phyloP scores from a whole-genome alignment of 257 asterid species.

The Ajuga chamaepitys region DNA sequence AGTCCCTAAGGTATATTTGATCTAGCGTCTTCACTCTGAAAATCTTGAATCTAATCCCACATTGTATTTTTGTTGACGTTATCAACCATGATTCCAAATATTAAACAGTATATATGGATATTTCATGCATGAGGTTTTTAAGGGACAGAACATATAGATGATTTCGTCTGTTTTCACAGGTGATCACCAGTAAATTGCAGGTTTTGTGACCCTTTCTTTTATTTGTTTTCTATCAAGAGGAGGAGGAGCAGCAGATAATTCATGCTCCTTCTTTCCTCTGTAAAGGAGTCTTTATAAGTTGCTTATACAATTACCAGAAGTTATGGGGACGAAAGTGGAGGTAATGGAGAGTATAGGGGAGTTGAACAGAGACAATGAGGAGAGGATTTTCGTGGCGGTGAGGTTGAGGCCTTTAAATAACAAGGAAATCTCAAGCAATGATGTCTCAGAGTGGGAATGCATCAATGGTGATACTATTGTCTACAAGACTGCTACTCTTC shows the following conservation, averaged over 20 bases:
- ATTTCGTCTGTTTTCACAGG: slow-evolving; percentile 24
- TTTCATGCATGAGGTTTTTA: slow-evolving; percentile 28
- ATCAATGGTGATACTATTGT: slow-evolving; percentile 53
- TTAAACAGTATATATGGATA: background rate
- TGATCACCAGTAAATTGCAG: slow-evolving; percentile 29
- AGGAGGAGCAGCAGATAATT: background rate
- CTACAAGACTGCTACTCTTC: slow-evolving; percentile 55
- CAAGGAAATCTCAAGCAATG: slow-evolving; percentile 47
- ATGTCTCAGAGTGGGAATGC: slow-evolving; percentile 90
- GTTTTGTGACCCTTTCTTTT: slow-evolving; percentile 25
- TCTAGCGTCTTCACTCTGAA: slow-evolving; percentile 1
- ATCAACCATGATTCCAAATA: slow-evolving; percentile 9
- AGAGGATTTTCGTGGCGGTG: slow-evolving; percentile 67
- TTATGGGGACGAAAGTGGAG: slow-evolving; percentile 22
- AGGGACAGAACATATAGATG: background rate
- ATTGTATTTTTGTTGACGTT: background rate
- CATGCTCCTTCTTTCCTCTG: background rate
- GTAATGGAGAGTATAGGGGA: slow-evolving; percentile 30
- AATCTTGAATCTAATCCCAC: slow-evolving; percentile 26
- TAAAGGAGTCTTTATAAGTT: slow-evolving; percentile 1
- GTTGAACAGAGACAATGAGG: slow-evolving; percentile 29
- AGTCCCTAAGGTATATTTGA: slow-evolving; percentile 21
- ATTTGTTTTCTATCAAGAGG: slow-evolving; percentile 7
- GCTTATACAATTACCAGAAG: slow-evolving; percentile 3
- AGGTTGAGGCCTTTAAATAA: slow-evolving; percentile 76